Percentiles rank a stretch among this genome's conserved stretches.
These are phyloP conservation scores for Beauveria asiatica DNA, from an alignment of 2,329 filamentous ascomycete genomes.

Conservation along the genomic window DNA sequence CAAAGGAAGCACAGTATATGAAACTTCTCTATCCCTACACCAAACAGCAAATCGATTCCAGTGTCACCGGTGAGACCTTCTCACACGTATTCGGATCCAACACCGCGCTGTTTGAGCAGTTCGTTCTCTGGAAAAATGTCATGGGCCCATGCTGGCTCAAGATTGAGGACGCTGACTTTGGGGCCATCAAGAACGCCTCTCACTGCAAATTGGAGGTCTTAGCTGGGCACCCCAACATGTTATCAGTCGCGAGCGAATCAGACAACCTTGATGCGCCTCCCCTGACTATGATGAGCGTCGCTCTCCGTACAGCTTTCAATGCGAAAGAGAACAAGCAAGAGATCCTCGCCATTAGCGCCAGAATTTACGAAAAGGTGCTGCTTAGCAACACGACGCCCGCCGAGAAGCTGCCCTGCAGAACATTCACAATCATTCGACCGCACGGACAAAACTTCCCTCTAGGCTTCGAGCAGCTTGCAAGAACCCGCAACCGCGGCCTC, in stretches of 20 bases:
- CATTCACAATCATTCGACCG: conserved; percentile 86
- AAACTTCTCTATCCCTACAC: conserved; percentile 93
- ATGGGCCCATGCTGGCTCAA: conserved; percentile 98
- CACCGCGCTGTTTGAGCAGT: conserved; percentile 92
- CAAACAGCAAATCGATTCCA: conserved; percentile 59
- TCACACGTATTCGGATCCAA: conserved; percentile 91
- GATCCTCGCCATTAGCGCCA: conserved; percentile 81
- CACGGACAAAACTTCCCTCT: conserved; percentile 67
- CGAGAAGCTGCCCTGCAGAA: conserved; percentile 80
- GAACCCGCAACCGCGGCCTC: conserved; percentile 63
- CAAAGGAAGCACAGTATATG: conserved; percentile 82
- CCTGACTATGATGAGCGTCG: conserved; percentile 90
- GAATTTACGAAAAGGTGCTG: conserved; percentile 85
- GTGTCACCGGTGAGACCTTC: conserved; percentile 74
- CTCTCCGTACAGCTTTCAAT: conserved; percentile 82
- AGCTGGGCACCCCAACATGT: conserved; percentile 66
- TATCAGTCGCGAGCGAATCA: conserved; percentile 64
- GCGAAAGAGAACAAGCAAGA: conserved; percentile 93
- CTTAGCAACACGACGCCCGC: conserved; percentile 81
- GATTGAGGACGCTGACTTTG: conserved; percentile 79
- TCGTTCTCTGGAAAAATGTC: conserved; percentile 96
- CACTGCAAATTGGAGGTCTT: conserved; percentile 90
- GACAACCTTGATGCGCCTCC: conserved; percentile 79
- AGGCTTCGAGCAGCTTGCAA: conserved; percentile 73
- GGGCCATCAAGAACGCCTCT: conserved; percentile 79